These are phyloP conservation scores for Capsella rubella DNA, from an alignment of 441 rosid genomes.

Conservation along the genomic window DNA sequence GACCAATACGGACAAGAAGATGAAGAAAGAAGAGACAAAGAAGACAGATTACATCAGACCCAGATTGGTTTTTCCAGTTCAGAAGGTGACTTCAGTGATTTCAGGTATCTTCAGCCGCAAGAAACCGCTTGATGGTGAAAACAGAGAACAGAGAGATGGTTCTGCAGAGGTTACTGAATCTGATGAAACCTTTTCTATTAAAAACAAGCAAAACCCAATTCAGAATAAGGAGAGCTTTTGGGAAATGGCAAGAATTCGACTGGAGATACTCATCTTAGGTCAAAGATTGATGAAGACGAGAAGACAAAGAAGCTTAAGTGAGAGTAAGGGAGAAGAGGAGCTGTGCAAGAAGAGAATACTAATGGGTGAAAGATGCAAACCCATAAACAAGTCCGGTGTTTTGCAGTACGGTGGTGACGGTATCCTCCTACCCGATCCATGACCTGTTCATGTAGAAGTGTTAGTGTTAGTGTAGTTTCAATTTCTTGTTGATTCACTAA, in stretches of 20 bases:
- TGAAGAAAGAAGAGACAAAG: constrained; percentile 16
- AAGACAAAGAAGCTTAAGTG: constrained; percentile 19
- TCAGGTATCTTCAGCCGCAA: constrained; percentile 43
- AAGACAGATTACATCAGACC: constrained; percentile 6
- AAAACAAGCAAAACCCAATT: constrained; percentile 6
- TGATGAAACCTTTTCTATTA: background rate
- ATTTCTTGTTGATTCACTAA: constrained; percentile 6
- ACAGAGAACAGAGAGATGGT: constrained; percentile 4
- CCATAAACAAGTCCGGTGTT: constrained; percentile 53
- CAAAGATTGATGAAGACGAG: constrained; percentile 41
- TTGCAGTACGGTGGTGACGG: constrained; percentile 63
- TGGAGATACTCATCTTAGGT: constrained; percentile 36
- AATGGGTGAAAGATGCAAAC: constrained; percentile 77
- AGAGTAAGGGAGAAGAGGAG: constrained; percentile 36
- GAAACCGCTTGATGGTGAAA: constrained; percentile 8
- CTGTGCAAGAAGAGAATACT: constrained; percentile 83
- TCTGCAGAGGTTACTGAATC: background rate
- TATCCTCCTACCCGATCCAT: constrained; percentile 55
- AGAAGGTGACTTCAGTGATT: constrained; percentile 42
- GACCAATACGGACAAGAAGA: background rate
- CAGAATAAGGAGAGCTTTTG: constrained; percentile 28
- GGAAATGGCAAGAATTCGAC: constrained; percentile 4
- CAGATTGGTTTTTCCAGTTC: constrained; percentile 22
- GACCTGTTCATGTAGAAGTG: background rate
- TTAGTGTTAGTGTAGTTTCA: constrained; percentile 6